These are phyloP conservation scores for Penicillium verrucosum DNA, from an alignment of 2,329 filamentous ascomycete genomes.

Conservation along the genomic window DNA sequence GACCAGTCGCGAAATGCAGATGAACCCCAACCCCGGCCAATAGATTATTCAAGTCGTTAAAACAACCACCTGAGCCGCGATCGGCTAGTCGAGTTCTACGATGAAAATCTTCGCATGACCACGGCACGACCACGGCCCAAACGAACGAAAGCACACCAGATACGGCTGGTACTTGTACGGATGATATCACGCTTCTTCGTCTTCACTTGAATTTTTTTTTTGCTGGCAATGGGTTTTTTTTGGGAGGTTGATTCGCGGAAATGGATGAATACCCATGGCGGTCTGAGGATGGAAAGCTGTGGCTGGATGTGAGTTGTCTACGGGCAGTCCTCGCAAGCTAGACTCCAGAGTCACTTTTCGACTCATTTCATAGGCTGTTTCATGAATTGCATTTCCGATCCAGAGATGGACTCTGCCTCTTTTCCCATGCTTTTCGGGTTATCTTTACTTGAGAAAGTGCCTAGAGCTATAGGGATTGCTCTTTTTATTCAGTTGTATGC, in stretches of 20 bases:
- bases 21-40: slow-evolving; percentile 81
- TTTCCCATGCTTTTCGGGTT: not conserved
- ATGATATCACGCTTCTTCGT: slow-evolving; percentile 32
- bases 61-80: slow-evolving; percentile 23
- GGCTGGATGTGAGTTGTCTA: slow-evolving; percentile 15
- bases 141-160: slow-evolving; percentile 27
- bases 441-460: not conserved
- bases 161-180: slow-evolving; percentile 29
- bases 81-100: slow-evolving; percentile 23
- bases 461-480: not conserved
- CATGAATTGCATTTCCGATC: slow-evolving; percentile 28
- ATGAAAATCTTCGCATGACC: slow-evolving; percentile 21
- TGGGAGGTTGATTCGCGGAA: slow-evolving; percentile 16
- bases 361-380: slow-evolving; percentile 27
- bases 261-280: slow-evolving; percentile 22
- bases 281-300: slow-evolving; percentile 24
- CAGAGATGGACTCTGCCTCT: slow-evolving; percentile 18
- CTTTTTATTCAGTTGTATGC: too few species aligned
- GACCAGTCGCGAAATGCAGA: slow-evolving; percentile 48
- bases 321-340: slow-evolving; percentile 9
- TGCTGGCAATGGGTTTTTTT: slow-evolving; percentile 25
- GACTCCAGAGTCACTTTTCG: slow-evolving; percentile 20
- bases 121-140: slow-evolving; percentile 21
- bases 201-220: slow-evolving; percentile 26
- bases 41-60: slow-evolving; percentile 46